Conservation (phyloP, 768 basidiomycete species). For the Gymnopilus dilepis region DNA sequence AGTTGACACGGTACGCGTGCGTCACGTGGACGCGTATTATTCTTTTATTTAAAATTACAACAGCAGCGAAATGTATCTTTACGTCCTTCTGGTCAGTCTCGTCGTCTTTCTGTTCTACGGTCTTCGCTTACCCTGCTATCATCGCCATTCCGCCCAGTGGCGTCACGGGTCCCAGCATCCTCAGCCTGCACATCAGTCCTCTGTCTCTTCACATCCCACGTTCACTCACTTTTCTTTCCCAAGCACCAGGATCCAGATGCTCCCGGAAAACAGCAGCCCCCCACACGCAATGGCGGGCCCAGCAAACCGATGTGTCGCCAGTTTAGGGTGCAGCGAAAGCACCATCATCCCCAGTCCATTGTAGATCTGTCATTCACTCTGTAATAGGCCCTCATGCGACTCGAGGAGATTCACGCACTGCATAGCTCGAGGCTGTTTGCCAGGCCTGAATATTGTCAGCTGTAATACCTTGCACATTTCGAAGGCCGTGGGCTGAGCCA, state of each 20-base stretch:
- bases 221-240: conserved; percentile 47
- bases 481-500: conserved; percentile 67
- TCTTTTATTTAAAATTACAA: conserved; percentile 36
- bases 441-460: conserved; percentile 62
- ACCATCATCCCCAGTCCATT: conserved; percentile 72
- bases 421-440: conserved; percentile 66
- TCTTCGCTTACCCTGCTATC: conserved; percentile 65
- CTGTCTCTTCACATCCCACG: conserved; percentile 23
- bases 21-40: conserved; percentile 38
- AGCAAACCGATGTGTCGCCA: conserved; percentile 63
- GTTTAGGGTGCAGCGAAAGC: conserved; percentile 66
- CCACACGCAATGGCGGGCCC: conserved; percentile 70
- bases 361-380: conserved; percentile 49
- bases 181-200: conserved; percentile 36
- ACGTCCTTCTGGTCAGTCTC: not conserved
- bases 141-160: conserved; percentile 67
- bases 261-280: conserved; percentile 63
- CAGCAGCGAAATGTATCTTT: conserved; percentile 59
- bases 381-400: not conserved
- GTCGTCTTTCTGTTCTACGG: not conserved
- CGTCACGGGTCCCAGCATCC: conserved; percentile 65
- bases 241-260: conserved; percentile 61
- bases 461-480: conserved; percentile 50
- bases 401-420: conserved; percentile 44
- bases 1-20: conserved; percentile 46